Evolutionary conservation across 306 rosid species (phyloP).

Genomic region (Rosa chinensis): DNA sequence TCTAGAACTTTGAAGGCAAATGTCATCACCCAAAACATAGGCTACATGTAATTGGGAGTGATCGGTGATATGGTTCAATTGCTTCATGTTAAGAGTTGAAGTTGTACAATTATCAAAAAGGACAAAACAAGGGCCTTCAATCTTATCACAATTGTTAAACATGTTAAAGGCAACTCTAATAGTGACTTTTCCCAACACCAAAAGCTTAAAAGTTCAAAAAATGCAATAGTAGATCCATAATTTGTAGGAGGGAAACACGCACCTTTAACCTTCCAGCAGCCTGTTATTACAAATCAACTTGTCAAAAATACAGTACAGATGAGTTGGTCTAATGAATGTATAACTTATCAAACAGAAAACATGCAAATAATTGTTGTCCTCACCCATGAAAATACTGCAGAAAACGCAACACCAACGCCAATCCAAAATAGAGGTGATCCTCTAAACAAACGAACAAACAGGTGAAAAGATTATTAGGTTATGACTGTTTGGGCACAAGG

Average conservation of each 20-base stretch:
- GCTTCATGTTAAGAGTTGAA: not conserved
- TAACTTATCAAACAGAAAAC: not conserved
- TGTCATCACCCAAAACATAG: not conserved
- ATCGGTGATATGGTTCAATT: not conserved
- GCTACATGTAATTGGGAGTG: not conserved
- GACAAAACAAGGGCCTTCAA: not conserved
- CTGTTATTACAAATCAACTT: constrained; percentile 51
- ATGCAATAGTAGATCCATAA: constrained; percentile 24
- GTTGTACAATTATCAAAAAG: not conserved
- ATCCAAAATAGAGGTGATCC: constrained; percentile 98
- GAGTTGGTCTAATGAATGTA: constrained; percentile 1
- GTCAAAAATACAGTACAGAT: constrained; percentile 36
- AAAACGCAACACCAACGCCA: constrained; percentile 92
- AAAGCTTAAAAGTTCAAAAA: constrained; percentile 7
- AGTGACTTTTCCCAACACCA: not conserved
- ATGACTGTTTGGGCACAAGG: not conserved
- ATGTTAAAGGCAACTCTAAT: not conserved
- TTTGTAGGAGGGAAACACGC: constrained; percentile 41
- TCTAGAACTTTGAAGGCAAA: not conserved
- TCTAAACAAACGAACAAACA: constrained; percentile 34
- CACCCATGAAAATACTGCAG: constrained; percentile 89
- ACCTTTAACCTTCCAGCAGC: constrained; percentile 80
- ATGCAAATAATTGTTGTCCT: constrained; percentile 35
- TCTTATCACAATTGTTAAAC: not conserved
- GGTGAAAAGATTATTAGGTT: constrained; percentile 18